Percentiles rank a stretch among this genome's conserved stretches.
These are phyloP conservation scores for Fomes fomentarius DNA, from an alignment of 1,284 basidiomycete genomes.

Conservation along the genomic window DNA sequence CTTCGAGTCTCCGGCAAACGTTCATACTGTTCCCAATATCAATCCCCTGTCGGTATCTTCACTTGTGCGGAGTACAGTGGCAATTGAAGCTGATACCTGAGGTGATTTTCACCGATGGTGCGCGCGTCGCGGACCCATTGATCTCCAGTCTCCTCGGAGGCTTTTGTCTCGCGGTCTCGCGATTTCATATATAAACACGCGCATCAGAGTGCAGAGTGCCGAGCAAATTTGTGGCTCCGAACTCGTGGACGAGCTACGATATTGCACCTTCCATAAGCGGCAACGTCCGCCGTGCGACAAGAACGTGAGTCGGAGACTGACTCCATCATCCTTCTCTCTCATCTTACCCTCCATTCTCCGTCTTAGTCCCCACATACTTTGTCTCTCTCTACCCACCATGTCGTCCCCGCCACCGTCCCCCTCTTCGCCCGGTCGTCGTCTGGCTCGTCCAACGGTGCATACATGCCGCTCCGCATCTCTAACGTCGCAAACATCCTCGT, in stretches of 20 bases:
- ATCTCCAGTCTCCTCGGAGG: no score
- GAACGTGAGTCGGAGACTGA: constrained; percentile 1
- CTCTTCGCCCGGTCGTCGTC: constrained; percentile 27
- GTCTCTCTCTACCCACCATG: constrained; percentile 7
- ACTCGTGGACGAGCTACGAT: neutral
- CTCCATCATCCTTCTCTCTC: neutral
- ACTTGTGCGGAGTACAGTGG: no score
- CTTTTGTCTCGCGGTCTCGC: no score
- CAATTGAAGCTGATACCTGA: no score
- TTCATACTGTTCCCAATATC: no score
- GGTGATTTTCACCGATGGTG: no score
- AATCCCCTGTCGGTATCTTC: no score
- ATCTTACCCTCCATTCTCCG: neutral
- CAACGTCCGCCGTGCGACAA: neutral
- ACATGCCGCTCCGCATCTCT: constrained; percentile 37
- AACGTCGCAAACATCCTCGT: constrained; percentile 56
- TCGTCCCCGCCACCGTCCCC: constrained; percentile 34
- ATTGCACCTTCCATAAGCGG: neutral
- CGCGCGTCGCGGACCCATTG: no score
- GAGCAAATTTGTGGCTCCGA: neutral
- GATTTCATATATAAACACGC: neutral
- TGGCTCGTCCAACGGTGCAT: constrained; percentile 28
- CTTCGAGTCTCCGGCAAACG: no score
- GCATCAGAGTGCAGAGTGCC: neutral
- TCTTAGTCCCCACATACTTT: neutral